These are phyloP conservation scores for Pelargonium citronellum DNA, from an alignment of 441 rosid genomes.

Conservation along the genomic window DNA sequence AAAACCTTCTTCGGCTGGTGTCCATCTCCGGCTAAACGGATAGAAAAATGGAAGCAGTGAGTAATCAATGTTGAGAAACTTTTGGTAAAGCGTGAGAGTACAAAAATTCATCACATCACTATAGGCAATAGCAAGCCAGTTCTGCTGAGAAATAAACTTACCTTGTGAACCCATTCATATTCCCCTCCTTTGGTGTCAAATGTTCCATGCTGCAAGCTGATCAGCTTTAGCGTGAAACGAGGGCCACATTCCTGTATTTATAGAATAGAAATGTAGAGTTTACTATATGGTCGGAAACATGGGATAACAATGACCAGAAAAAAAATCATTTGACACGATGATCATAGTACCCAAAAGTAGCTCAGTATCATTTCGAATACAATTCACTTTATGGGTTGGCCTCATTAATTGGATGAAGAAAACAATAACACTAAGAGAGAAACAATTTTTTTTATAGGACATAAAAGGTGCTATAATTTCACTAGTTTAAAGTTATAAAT, in stretches of 20 bases:
- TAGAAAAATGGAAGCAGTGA: slow-evolving; percentile 17
- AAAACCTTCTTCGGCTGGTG: slow-evolving; percentile 89
- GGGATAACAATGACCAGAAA: no score
- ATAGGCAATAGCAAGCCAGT: not conserved
- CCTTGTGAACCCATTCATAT: slow-evolving; percentile 96
- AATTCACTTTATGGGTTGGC: no score
- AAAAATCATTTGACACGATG: not conserved
- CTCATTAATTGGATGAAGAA: no score
- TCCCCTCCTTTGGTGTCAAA: slow-evolving; percentile 76
- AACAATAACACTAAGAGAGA: not conserved
- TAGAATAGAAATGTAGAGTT: not conserved
- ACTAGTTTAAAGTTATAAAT: no score
- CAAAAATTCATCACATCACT: not conserved
- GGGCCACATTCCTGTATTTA: slow-evolving; percentile 76
- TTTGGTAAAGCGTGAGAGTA: not conserved
- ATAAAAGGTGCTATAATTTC: no score
- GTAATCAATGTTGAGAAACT: not conserved
- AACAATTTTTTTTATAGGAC: no score
- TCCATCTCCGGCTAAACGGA: slow-evolving; percentile 77
- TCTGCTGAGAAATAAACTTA: slow-evolving; percentile 23
- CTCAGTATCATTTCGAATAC: no score
- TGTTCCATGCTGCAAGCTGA: slow-evolving; percentile 78
- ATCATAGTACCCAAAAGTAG: not conserved
- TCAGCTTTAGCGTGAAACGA: slow-evolving; percentile 71
- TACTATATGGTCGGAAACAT: no score